phyloP scores from a whole-genome alignment of 2,329 filamentous ascomycete species.

The Fusarium camptoceras region DNA sequence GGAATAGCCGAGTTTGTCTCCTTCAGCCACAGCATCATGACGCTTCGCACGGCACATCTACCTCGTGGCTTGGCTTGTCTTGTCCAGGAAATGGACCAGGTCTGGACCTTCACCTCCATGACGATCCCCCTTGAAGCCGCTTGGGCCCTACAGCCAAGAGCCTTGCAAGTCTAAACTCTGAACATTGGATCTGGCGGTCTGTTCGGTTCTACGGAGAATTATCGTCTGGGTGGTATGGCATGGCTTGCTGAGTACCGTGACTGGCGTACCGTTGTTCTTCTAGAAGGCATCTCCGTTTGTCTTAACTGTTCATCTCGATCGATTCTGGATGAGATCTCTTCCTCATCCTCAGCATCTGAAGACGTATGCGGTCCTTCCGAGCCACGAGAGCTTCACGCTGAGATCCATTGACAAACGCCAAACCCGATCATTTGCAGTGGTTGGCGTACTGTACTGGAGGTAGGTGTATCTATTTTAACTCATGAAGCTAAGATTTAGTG shows the following conservation, averaged over 20 bases:
- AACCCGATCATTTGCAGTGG: slow-evolving; percentile 14
- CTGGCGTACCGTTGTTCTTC: slow-evolving; percentile 21
- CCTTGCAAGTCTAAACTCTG: not conserved
- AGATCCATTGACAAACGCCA: slow-evolving; percentile 19
- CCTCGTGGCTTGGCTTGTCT: slow-evolving; percentile 28
- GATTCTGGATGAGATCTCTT: slow-evolving; percentile 23
- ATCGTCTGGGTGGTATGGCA: not conserved
- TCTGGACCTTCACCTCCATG: slow-evolving; percentile 10
- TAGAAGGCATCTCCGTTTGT: slow-evolving; percentile 39
- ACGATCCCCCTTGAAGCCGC: slow-evolving; percentile 33
- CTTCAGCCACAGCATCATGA: slow-evolving; percentile 32
- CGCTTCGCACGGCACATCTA: slow-evolving; percentile 11
- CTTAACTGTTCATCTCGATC: not conserved
- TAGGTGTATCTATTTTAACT: slow-evolving; percentile 38
- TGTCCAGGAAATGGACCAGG: slow-evolving; percentile 27
- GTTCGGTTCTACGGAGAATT: slow-evolving; percentile 28
- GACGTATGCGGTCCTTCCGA: slow-evolving; percentile 22
- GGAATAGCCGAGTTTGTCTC: slow-evolving; percentile 27
- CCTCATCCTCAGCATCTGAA: not conserved
- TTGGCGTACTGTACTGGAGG: slow-evolving; percentile 6
- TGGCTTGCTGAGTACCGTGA: slow-evolving; percentile 9
- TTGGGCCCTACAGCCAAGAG: not conserved
- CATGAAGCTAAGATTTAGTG: slow-evolving; percentile 13
- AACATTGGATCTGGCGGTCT: not conserved
- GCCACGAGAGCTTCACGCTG: slow-evolving; percentile 3